Conservation (phyloP, 257 asterid species). For the Capsicum pubescens region DNA sequence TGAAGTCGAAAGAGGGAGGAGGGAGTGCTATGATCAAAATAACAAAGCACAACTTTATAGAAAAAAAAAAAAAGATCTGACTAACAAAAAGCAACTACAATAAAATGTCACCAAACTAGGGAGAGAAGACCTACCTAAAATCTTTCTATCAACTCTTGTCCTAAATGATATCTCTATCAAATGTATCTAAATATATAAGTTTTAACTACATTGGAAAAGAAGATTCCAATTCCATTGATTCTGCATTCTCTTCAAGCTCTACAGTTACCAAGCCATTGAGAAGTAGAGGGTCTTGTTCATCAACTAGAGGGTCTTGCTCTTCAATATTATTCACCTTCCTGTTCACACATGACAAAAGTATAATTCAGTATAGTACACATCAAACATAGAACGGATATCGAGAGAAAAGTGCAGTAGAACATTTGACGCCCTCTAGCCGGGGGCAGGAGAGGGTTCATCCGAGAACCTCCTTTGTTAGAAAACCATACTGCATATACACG, state of each 20-base stretch:
- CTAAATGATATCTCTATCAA: conserved; percentile 10
- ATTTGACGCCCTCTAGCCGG: background rate
- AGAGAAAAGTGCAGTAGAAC: background rate
- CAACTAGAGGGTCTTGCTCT: conserved; percentile 51
- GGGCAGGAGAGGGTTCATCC: no score
- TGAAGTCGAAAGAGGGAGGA: no score
- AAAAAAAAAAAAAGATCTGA: background rate
- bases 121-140: background rate
- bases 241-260: conserved; percentile 58
- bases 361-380: background rate
- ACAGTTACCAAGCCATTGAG: conserved; percentile 42
- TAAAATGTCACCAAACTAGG: background rate
- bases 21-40: no score
- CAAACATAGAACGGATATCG: background rate
- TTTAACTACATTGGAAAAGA: conserved; percentile 31
- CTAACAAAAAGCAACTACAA: background rate
- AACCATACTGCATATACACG: no score
- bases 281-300: conserved; percentile 53
- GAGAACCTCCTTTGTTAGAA: no score
- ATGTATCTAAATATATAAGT: background rate
- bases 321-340: conserved; percentile 50
- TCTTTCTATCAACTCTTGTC: background rate
- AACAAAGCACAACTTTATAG: conserved; percentile 11
- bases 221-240: conserved; percentile 34
- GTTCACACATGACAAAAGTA: conserved; percentile 30